Evolutionary conservation across 1,284 basidiomycete species (phyloP).

Genomic region (Cutaneotrichosporon cutaneum): DNA sequence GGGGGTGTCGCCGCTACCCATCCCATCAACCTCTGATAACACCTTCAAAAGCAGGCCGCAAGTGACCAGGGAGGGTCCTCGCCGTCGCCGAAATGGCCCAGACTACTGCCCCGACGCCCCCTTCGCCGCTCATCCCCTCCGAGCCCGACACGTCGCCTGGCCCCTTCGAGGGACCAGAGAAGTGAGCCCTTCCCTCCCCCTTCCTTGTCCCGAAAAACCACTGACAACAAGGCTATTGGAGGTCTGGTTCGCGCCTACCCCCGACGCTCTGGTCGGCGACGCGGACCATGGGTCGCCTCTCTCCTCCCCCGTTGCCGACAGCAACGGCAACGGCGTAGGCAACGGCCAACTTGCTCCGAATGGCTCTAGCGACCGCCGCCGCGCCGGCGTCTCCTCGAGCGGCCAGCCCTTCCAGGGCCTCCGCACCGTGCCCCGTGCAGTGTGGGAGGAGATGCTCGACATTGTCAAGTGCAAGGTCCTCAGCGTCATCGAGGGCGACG

Average conservation of each 20-base stretch:
- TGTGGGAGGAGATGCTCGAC: constrained; percentile 97
- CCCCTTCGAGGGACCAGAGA: constrained; percentile 69
- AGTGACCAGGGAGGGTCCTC: constrained; percentile 12
- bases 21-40: constrained; percentile 4
- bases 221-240: constrained; percentile 55
- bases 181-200: constrained; percentile 63
- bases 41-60: neutral
- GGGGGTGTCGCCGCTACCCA: neutral
- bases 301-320: neutral
- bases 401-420: constrained; percentile 25
- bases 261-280: constrained; percentile 58
- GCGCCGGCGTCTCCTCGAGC: constrained; percentile 17
- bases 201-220: neutral
- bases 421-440: constrained; percentile 66
- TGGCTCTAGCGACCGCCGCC: neutral
- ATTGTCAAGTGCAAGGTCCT: constrained; percentile 97
- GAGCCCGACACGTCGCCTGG: constrained; percentile 42
- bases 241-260: constrained; percentile 90
- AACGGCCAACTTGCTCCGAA: constrained; percentile 1
- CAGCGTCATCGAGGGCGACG: constrained; percentile 78
- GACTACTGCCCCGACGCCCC: constrained; percentile 19
- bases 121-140: constrained; percentile 26
- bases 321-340: constrained; percentile 1
- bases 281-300: constrained; percentile 6
- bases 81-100: constrained; percentile 21